Evolutionary conservation across 768 basidiomycete species (phyloP).

Genomic region (Cyclocybe cylindracea): DNA sequence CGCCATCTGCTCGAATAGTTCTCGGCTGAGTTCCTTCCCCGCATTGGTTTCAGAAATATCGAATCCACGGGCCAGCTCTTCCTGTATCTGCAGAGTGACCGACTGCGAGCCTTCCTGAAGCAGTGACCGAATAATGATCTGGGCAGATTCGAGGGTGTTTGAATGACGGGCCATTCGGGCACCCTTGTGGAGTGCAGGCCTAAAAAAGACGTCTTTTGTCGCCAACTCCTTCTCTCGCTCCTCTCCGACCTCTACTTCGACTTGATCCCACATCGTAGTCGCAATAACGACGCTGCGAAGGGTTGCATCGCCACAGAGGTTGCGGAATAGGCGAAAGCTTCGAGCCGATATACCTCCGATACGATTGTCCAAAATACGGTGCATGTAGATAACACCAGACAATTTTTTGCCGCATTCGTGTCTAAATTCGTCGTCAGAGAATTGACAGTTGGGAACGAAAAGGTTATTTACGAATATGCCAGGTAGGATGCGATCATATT

Average conservation of each 20-base stretch:
- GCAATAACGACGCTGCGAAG: conserved; percentile 53
- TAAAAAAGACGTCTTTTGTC: conserved; percentile 47
- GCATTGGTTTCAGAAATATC: conserved; percentile 54
- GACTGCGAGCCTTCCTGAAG: conserved; percentile 34
- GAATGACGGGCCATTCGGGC: conserved; percentile 44
- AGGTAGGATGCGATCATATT: conserved; percentile 49
- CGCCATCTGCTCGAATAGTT: conserved; percentile 46
- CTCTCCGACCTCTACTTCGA: conserved; percentile 36
- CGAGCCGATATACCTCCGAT: conserved; percentile 52
- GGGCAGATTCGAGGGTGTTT: conserved; percentile 41
- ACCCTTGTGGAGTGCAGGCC: conserved; percentile 49
- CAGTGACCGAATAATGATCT: conserved; percentile 41
- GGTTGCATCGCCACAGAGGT: conserved; percentile 51
- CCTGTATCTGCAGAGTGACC: conserved; percentile 50
- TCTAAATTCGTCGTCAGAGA: conserved; percentile 14
- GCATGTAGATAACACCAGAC: conserved; percentile 57
- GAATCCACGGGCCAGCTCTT: conserved; percentile 50
- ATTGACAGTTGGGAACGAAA: neutral
- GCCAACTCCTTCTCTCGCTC: conserved; percentile 47
- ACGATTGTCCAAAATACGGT: conserved; percentile 52
- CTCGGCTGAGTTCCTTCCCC: conserved; percentile 51
- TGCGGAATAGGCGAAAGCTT: conserved; percentile 52
- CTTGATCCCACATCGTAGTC: conserved; percentile 56
- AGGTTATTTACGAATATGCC: conserved; percentile 28
- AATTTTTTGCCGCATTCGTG: conserved; percentile 37